Evolutionary conservation across 78 protist species (phyloP).

Genomic region (Chrysochromulina tobinii): DNA sequence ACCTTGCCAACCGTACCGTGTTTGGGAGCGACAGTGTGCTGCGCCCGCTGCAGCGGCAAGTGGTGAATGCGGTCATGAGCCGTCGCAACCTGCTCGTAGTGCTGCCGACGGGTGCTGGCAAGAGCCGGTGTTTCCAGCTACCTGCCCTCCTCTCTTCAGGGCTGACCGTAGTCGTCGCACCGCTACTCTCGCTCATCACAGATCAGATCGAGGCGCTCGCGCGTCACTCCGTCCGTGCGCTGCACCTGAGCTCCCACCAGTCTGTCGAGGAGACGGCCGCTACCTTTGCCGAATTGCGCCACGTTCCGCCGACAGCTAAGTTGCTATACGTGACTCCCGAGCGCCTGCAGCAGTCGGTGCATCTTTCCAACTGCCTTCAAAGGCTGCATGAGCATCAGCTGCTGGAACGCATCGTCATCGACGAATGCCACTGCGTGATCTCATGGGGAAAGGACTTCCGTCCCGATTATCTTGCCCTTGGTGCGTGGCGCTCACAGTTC

Average conservation of each 20-base stretch:
- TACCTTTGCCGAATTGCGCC: background rate
- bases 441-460: slow-evolving; percentile 98
- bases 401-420: slow-evolving; percentile 78
- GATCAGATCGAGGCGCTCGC: slow-evolving; percentile 58
- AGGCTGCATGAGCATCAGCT: background rate
- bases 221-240: slow-evolving; percentile 13
- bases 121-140: slow-evolving; percentile 85
- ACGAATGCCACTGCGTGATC: slow-evolving; percentile 97
- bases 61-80: slow-evolving; percentile 40
- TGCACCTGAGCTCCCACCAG: background rate
- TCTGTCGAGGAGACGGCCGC: background rate
- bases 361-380: background rate
- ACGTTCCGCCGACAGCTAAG: background rate
- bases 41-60: slow-evolving; percentile 68
- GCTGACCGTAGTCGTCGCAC: slow-evolving; percentile 72
- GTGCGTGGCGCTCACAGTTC: background rate
- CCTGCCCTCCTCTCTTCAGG: slow-evolving; percentile 49
- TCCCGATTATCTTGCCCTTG: slow-evolving; percentile 76
- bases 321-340: slow-evolving; percentile 77
- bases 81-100: slow-evolving; percentile 59
- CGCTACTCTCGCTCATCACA: slow-evolving; percentile 71
- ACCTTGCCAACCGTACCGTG: background rate
- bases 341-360: slow-evolving; percentile 16
- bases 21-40: slow-evolving; percentile 29
- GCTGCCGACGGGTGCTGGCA: slow-evolving; percentile 85